Evolutionary conservation across 345 rosid species (phyloP), one percentile per base, ranked within the genome.

Genomic region (Eucalyptus sp.): DNA sequence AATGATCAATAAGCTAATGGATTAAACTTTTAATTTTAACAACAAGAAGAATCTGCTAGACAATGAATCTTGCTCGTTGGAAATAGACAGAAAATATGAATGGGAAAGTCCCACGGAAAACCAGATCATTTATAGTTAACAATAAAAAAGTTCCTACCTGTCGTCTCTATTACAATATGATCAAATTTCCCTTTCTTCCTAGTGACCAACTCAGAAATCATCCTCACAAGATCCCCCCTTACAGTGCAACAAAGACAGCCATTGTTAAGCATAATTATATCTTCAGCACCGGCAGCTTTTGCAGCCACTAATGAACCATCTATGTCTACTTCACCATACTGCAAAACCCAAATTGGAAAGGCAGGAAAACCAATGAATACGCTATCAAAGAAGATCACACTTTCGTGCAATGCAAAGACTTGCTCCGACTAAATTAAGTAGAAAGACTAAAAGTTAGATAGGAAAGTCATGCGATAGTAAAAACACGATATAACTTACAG

Each of bases 241-340:
- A 98, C 99, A 2, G 99, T 98, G 93, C 99, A 98, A 90, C 99
- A 98, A 43, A 98, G 93, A 89, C 99, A 98, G 79, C 99, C 99
- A 91, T 98, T 97, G 91, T 97, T 98, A 91, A 98, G 96, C 98
- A 97, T 96, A 60, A 98, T 86, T 49, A 98, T 97, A 90, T 97
- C 98, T 92, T 96, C 99, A 18, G 97, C 96, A 88, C 98, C 99
- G 56, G 96, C 87, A 89, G 97, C 90, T 92, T 96, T 96, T 29
- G 99, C 93, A 93, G 99, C 98, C 76, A 97, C 99, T 44, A 97
- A 94, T 88, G 99, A 97, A 29, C 98, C 99, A 89, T 98, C 99
- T 71, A 97, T 97, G 90, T 98, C 99, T 81, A 98, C 94, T 92
- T 97, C 99, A 87, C 99, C 99, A 91, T 85, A 98, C 98, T 96